Conservation (phyloP, 2,329 filamentous ascomycete species). For the Talaromyces islandicus region DNA sequence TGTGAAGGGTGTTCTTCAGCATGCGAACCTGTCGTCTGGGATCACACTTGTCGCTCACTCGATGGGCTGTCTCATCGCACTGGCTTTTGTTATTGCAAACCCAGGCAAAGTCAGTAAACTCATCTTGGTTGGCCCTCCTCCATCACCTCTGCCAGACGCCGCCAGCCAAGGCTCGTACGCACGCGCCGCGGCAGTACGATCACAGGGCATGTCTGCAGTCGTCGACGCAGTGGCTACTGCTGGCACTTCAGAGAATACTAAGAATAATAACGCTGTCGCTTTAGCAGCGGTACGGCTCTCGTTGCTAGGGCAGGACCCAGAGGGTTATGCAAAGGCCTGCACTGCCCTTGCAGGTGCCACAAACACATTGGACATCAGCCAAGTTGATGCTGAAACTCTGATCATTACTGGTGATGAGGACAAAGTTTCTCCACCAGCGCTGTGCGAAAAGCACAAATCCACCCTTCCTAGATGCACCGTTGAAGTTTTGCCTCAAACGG, state of each 20-base stretch:
- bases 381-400: slow-evolving; percentile 27
- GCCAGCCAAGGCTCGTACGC: slow-evolving; percentile 22
- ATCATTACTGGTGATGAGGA: slow-evolving; percentile 45
- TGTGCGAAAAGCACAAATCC: slow-evolving; percentile 28
- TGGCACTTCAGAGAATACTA: slow-evolving; percentile 33
- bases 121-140: slow-evolving; percentile 44
- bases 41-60: slow-evolving; percentile 47
- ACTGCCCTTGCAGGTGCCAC: slow-evolving; percentile 41
- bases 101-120: slow-evolving; percentile 39
- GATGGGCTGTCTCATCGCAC: slow-evolving; percentile 47
- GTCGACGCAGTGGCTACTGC: slow-evolving; percentile 33
- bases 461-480: slow-evolving; percentile 14
- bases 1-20: slow-evolving; percentile 33
- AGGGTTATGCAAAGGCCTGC: slow-evolving; percentile 52
- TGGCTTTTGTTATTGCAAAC: slow-evolving; percentile 35
- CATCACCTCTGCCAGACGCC: slow-evolving; percentile 38
- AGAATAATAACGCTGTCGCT: slow-evolving; percentile 34
- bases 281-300: slow-evolving; percentile 38
- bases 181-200: slow-evolving; percentile 38
- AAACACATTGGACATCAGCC: slow-evolving; percentile 25
- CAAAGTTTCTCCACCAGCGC: slow-evolving; percentile 32
- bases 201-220: slow-evolving; percentile 40
- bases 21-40: slow-evolving; percentile 16
- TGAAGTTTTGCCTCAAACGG: slow-evolving; percentile 35
- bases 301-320: slow-evolving; percentile 44